Percentiles rank a stretch among this genome's conserved stretches.
Evolutionary conservation across 2,329 filamentous ascomycete genomes (phyloP).

Genomic region (Periglandula ipomoeae): DNA sequence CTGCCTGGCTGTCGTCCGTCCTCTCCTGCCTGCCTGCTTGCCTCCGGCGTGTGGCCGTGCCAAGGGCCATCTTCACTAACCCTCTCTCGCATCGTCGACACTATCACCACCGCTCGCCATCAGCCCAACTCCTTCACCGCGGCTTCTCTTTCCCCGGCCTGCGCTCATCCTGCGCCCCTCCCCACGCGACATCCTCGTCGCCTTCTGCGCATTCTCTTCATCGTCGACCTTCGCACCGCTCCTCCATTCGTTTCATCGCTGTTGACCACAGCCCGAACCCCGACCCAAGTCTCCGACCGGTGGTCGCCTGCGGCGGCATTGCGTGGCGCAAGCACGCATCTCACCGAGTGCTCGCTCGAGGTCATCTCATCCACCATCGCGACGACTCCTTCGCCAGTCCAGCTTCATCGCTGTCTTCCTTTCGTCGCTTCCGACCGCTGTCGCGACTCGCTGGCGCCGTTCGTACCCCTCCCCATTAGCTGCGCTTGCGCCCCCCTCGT

Average conservation of each 20-base stretch:
- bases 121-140: constrained; percentile 3
- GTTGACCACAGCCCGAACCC: constrained; percentile 1
- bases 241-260: constrained; percentile 1
- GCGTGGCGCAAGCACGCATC: constrained; percentile 24
- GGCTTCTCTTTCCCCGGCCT: neutral
- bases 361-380: constrained; percentile 1
- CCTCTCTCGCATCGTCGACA: constrained; percentile 6
- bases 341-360: constrained; percentile 11
- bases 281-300: constrained; percentile 8
- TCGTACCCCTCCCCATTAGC: neutral
- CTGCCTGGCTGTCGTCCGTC: neutral
- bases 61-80: neutral
- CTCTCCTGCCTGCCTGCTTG: neutral
- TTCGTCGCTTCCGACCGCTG: neutral
- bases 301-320: constrained; percentile 11
- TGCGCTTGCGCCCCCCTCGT: constrained; percentile 9
- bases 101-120: neutral
- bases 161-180: neutral
- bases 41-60: neutral
- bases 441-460: constrained; percentile 2
- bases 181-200: constrained; percentile 4
- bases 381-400: constrained; percentile 3
- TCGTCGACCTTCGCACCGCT: neutral
- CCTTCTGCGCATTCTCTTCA: neutral
- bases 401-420: neutral